Evolutionary conservation across 2,329 filamentous ascomycete species (phyloP).

Genomic region (Decorospora gaudefroyi): DNA sequence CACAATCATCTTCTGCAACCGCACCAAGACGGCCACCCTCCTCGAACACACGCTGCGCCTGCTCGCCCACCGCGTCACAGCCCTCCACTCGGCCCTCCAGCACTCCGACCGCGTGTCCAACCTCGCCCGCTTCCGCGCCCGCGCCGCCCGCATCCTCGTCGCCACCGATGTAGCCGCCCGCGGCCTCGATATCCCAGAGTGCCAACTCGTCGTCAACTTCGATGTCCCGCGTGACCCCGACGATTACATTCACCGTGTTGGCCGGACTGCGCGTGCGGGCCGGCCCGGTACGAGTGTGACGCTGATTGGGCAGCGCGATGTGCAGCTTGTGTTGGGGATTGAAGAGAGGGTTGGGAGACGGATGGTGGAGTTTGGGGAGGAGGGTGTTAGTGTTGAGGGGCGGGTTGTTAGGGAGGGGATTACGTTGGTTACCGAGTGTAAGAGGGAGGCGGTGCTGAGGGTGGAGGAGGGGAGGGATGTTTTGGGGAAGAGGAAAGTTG

Average conservation of each 20-base stretch:
- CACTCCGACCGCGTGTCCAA: constrained; percentile 87
- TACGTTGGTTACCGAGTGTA: constrained; percentile 93
- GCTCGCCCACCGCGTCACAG: constrained; percentile 86
- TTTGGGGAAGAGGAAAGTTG: constrained; percentile 71
- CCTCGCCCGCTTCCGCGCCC: constrained; percentile 86
- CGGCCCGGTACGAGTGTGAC: constrained; percentile 80
- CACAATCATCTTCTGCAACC: constrained; percentile 92
- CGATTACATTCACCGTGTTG: constrained; percentile 96
- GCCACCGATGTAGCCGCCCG: constrained; percentile 94
- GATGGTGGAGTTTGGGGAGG: constrained; percentile 84
- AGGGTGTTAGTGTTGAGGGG: constrained; percentile 91
- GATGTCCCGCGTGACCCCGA: constrained; percentile 95
- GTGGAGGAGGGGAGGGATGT: constrained; percentile 93
- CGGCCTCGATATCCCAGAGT: constrained; percentile 93
- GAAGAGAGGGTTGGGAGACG: constrained; percentile 78
- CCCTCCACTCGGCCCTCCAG: constrained; percentile 83
- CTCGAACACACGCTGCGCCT: constrained; percentile 85
- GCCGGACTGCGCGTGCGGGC: constrained; percentile 91
- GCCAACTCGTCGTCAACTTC: constrained; percentile 89
- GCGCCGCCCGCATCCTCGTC: constrained; percentile 84
- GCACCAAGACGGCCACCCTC: constrained; percentile 83
- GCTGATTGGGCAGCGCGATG: constrained; percentile 90
- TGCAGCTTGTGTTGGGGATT: constrained; percentile 86
- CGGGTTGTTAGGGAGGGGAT: constrained; percentile 82
- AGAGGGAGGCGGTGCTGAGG: constrained; percentile 85